phyloP scores from a whole-genome alignment of 2,329 filamentous ascomycete species.

The Beauveria sp. region DNA sequence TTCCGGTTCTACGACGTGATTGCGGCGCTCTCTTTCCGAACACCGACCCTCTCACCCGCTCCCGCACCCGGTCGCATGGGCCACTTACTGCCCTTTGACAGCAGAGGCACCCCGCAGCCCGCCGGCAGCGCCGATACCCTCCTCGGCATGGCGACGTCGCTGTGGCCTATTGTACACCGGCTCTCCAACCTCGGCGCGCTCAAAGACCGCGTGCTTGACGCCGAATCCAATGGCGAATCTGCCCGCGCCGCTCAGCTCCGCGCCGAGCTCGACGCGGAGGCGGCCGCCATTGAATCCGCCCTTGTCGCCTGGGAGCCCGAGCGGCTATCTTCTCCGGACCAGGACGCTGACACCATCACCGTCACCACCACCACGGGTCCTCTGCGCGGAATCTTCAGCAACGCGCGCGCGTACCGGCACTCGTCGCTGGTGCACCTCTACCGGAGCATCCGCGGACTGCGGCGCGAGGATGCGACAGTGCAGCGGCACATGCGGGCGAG shows the following conservation, averaged over 20 bases:
- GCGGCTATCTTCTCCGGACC: conserved; percentile 24
- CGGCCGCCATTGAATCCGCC: conserved; percentile 47
- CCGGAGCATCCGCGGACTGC: conserved; percentile 42
- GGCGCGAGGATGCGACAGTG: conserved; percentile 40
- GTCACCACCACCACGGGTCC: conserved; percentile 16
- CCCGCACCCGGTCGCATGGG: conserved; percentile 39
- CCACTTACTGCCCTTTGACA: conserved; percentile 39
- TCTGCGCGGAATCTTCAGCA: conserved; percentile 50
- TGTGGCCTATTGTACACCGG: conserved; percentile 57
- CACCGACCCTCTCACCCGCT: conserved; percentile 45
- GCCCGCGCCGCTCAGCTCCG: conserved; percentile 38
- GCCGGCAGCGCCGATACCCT: conserved; percentile 49
- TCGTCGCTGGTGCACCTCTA: conserved; percentile 52
- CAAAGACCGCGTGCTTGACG: conserved; percentile 43
- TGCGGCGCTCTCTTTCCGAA: conserved; percentile 53
- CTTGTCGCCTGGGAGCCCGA: conserved; percentile 49
- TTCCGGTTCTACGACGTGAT: conserved; percentile 62
- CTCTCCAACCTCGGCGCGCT: conserved; percentile 47
- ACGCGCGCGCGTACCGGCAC: conserved; percentile 53
- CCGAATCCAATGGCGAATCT: conserved; percentile 22
- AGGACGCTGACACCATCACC: neutral
- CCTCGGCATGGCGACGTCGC: conserved; percentile 52
- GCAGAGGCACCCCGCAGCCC: conserved; percentile 36
- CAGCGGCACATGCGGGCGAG: conserved; percentile 45
- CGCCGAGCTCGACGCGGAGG: conserved; percentile 41